Conservation (phyloP, 1,139 yeast species). For the Trichomonascaceae sp. region DNA sequence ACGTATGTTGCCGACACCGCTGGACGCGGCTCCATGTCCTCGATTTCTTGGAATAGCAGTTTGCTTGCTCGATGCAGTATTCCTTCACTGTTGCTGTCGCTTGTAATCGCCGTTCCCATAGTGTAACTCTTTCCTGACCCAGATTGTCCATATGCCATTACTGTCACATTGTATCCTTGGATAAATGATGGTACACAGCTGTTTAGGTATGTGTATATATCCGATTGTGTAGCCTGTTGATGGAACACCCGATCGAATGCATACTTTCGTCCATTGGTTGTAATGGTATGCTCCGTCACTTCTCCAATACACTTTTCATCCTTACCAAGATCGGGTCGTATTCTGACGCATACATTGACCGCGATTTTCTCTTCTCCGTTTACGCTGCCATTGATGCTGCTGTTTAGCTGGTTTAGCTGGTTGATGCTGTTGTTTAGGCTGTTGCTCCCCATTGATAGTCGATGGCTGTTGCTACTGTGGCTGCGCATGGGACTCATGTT, state of each 20-base stretch:
- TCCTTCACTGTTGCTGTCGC: slow-evolving; percentile 10
- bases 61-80: slow-evolving; percentile 13
- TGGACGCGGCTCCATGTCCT: not conserved
- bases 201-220: slow-evolving; percentile 13
- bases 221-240: slow-evolving; percentile 12
- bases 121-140: slow-evolving; percentile 25
- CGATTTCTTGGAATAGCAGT: slow-evolving; percentile 9
- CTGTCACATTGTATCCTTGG: slow-evolving; percentile 20
- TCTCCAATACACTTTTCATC: too few relatives aligned
- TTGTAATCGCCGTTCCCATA: slow-evolving; percentile 19
- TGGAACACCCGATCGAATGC: slow-evolving; percentile 15
- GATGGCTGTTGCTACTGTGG: too few relatives aligned
- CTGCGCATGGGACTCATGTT: too few relatives aligned
- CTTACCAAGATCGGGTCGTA: slow-evolving; percentile 4
- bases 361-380: too few relatives aligned
- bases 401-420: too few relatives aligned
- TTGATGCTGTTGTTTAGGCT: too few relatives aligned
- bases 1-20: slow-evolving; percentile 23
- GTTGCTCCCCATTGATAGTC: too few relatives aligned
- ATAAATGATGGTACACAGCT: slow-evolving; percentile 10
- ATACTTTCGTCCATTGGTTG: slow-evolving; percentile 6
- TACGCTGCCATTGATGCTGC: too few relatives aligned
- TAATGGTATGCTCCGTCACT: not conserved
- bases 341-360: not conserved
- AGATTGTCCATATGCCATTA: slow-evolving; percentile 25